Conservation (phyloP, 2,329 filamentous ascomycete genomes). For the Cercospora berteroae region DNA sequence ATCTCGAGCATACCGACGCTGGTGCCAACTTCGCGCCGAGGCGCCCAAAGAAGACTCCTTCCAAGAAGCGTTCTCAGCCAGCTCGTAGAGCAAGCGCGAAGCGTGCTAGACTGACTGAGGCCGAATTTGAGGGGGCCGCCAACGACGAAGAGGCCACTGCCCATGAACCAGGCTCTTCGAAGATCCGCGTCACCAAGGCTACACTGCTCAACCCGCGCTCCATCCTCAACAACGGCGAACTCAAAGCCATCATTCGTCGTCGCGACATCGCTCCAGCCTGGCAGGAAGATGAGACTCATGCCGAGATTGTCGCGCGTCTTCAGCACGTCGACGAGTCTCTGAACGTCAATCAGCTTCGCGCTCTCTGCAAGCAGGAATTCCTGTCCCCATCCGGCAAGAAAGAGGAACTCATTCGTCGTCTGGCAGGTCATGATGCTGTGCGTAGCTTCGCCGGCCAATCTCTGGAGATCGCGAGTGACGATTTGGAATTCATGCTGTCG, state of each 20-base stretch:
- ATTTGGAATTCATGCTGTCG: constrained; percentile 25
- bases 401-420: constrained; percentile 25
- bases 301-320: constrained; percentile 33
- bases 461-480: constrained; percentile 16
- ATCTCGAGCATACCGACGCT: constrained; percentile 1
- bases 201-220: constrained; percentile 33
- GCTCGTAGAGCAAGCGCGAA: constrained; percentile 7
- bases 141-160: not conserved
- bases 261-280: constrained; percentile 27
- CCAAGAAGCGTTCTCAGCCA: constrained; percentile 8
- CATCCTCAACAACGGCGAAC: constrained; percentile 29
- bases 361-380: constrained; percentile 19
- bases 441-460: constrained; percentile 17
- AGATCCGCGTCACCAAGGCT: constrained; percentile 23
- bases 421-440: constrained; percentile 33
- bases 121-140: not conserved
- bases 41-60: constrained; percentile 8
- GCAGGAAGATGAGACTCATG: constrained; percentile 27
- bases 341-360: constrained; percentile 20
- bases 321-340: constrained; percentile 23
- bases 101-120: not conserved
- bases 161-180: constrained; percentile 2
- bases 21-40: constrained; percentile 4
- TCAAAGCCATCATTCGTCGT: constrained; percentile 28
- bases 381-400: constrained; percentile 28